These are phyloP conservation scores for Lasiodiplodia sp. DNA, from an alignment of 2,329 filamentous ascomycete species.

Conservation along the genomic window DNA sequence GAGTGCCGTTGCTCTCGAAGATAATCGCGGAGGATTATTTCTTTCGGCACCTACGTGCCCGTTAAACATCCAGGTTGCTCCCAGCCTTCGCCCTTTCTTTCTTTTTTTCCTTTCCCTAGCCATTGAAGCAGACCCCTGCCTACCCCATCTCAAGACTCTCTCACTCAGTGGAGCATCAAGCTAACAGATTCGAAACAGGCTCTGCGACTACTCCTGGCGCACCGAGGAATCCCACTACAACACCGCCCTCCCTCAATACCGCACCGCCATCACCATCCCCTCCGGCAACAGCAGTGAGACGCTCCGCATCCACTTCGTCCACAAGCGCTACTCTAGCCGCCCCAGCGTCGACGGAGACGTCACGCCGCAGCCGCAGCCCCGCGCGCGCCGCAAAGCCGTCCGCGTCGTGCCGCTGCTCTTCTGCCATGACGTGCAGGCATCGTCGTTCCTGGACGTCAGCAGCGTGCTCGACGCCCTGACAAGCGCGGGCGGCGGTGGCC, in stretches of 20 bases:
- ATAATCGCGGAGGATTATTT: no score
- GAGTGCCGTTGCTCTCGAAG: no score
- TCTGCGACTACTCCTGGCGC: constrained; percentile 72
- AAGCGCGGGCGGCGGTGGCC: background rate
- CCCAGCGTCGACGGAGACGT: background rate
- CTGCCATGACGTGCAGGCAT: constrained; percentile 70
- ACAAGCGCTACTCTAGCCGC: constrained; percentile 54
- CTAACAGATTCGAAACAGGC: constrained; percentile 56
- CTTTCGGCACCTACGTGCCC: no score
- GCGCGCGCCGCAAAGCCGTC: constrained; percentile 39
- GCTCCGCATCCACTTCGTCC: constrained; percentile 70
- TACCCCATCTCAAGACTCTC: no score
- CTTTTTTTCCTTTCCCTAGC: no score
- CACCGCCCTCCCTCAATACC: constrained; percentile 67
- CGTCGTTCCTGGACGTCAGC: constrained; percentile 67
- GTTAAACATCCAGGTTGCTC: no score
- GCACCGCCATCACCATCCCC: constrained; percentile 59
- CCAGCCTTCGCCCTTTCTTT: no score
- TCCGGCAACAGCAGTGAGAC: constrained; percentile 29
- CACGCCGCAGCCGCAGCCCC: constrained; percentile 40
- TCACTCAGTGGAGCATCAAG: background rate
- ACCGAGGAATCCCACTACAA: constrained; percentile 67
- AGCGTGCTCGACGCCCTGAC: constrained; percentile 65
- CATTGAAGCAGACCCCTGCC: no score
- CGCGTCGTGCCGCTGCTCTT: constrained; percentile 69